Base-by-base conservation (phyloP, 768 basidiomycete species). In the Hypholoma fasciculare region DNA sequence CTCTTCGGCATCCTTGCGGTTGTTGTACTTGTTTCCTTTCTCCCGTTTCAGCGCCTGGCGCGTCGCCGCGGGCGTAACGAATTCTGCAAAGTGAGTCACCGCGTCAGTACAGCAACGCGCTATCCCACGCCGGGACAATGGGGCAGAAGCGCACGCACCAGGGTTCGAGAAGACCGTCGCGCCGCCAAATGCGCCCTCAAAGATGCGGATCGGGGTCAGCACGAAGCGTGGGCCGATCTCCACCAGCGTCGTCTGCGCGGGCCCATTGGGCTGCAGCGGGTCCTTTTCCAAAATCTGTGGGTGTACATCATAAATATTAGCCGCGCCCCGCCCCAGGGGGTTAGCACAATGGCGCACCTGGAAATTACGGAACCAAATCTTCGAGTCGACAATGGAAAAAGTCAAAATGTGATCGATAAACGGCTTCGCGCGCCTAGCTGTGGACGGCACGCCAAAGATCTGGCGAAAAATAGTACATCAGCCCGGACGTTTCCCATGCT, bases 321-420 rank as follows among this genome's bases (percentile, higher is more conserved):
- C 78, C 20, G 13, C 36, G 30, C 60, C 63, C 5, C 48, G 48
- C 48, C 23, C 23, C 23, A 23, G 11, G 23, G 48, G 16, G 23
- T n/a, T 9, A 50, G 20, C 40, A 50, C 49, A 43, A 34, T 47
- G 47, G 39, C 56, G 39, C 57, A 95, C 94, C 84, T 99, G 97
- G 78, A 90, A 99, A 74, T 98, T 98, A 63, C 97, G 87, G 81
- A 98, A 98, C 97, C 97, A 99, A 63, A 98, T 94, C 72, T 97
- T 98, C 67, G 84, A 82, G 78, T 99, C 97, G 30, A 96, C 82
- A 54, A 98, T 80, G 36, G 96, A 97, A 74, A 99, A 98, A 39
- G 94, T 95, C 62, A 98, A 82, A 70, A 99, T 87, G 68, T 98
- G 97, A 75, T 99, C 97, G 67, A 99, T 86, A 76, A 99, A 99